Evolutionary conservation across 257 asterid genomes (phyloP).

Genomic region (Solanum medicagineum): DNA sequence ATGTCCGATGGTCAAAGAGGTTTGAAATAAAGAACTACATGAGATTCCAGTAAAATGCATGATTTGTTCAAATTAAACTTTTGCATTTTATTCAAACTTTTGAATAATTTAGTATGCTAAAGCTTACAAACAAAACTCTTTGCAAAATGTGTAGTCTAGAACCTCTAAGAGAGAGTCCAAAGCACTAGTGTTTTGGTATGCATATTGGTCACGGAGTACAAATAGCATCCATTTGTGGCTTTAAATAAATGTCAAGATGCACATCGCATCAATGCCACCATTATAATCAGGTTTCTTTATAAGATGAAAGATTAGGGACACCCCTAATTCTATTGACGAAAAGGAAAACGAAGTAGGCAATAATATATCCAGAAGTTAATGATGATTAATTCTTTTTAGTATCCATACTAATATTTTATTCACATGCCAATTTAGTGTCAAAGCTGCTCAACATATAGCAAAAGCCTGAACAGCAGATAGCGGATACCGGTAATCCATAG

Average conservation of each 20-base stretch:
- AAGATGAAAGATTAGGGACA: neutral
- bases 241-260: neutral
- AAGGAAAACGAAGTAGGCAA: neutral
- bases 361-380: neutral
- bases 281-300: neutral
- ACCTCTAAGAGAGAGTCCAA: neutral
- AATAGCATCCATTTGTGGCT: neutral
- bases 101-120: neutral
- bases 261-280: neutral
- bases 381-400: neutral
- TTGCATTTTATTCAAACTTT: neutral
- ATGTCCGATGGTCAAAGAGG: neutral
- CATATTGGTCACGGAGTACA: neutral
- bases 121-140: neutral
- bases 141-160: neutral
- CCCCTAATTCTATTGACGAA: neutral
- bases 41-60: neutral
- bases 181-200: neutral
- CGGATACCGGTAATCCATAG: conserved; percentile 66
- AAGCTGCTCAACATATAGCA: conserved; percentile 70
- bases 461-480: conserved; percentile 68
- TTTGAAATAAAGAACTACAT: neutral
- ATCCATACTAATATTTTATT: conserved; percentile 20
- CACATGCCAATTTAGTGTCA: conserved; percentile 73
- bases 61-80: neutral